Percentiles rank a stretch among this genome's conserved stretches.
Conservation (phyloP, 805 yeast species). For the Teunomyces panamensis region DNA sequence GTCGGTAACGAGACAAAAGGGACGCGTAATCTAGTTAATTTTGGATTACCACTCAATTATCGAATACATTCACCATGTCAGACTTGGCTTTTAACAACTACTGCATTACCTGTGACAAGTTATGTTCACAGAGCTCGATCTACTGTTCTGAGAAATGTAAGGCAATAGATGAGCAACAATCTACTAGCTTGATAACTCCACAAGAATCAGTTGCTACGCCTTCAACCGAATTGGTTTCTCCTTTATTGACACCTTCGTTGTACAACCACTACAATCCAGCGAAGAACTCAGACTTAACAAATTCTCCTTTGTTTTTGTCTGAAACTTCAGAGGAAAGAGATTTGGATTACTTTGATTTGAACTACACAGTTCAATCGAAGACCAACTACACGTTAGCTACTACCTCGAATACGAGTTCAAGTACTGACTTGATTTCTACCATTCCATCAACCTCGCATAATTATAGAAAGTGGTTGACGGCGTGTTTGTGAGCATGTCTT, state of each 20-base stretch:
- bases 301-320: constrained; percentile 24
- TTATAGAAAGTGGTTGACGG: constrained; percentile 40
- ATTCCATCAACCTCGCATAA: constrained; percentile 33
- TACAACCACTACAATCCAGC: constrained; percentile 20
- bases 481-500: constrained; percentile 17
- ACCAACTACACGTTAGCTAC: constrained; percentile 13
- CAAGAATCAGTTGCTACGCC: constrained; percentile 5
- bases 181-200: constrained; percentile 13
- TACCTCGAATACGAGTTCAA: constrained; percentile 8
- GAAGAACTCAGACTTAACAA: constrained; percentile 12
- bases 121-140: constrained; percentile 17
- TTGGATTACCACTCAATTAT: neutral
- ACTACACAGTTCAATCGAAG: constrained; percentile 26
- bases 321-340: constrained; percentile 12
- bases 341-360: constrained; percentile 32
- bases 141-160: constrained; percentile 33
- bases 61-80: constrained; percentile 8
- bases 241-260: constrained; percentile 36
- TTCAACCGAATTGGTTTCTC: constrained; percentile 27
- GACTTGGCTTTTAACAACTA: constrained; percentile 41
- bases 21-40: neutral
- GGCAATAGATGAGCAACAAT: constrained; percentile 28
- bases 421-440: constrained; percentile 9
- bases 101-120: constrained; percentile 36
- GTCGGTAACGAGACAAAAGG: neutral